Evolutionary conservation across 2,329 filamentous ascomycete species (phyloP), one percentile per base, ranked within the genome.

Genomic region (Cyphellophora europaea): DNA sequence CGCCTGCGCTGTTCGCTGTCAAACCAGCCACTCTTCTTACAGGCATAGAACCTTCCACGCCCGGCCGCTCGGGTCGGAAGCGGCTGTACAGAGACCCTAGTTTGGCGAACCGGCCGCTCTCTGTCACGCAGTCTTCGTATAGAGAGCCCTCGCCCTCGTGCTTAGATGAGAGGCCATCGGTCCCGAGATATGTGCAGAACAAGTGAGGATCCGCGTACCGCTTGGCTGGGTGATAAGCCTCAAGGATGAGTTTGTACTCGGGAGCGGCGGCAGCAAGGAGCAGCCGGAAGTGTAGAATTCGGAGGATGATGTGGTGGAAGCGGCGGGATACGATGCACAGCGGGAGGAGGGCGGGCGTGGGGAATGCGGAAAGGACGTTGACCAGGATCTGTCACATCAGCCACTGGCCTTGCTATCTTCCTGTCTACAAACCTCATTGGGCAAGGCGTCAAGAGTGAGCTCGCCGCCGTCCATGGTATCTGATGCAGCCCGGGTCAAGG

Each of bases 181-280:
- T 85, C 18, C 72, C 74, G 8, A 79, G 62, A 43, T 80, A 80
- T 29, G 74, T 66, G 57, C 83, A 88, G 52, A 72, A 71, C 10
- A 86, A 67, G 36, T 77, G 77, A 0, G 82, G 79, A 13, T 81
- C 78, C 4, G 71, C 77, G 32, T 81, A 65, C 55, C 78, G 79
- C 15, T 71, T 76, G 43, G 68, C 74, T 0, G 83, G 84, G 44
- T 82, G 82, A 51, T 82, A 88, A 54, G 81, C 85, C 60, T 89
- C 82, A 27, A 93, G 72, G 23, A 88, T 74, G 25, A 91, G 59
- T 35, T 77, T 72, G 50, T 84, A 74, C 23, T 75, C 70, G 23
- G 69, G 59, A 5, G 80, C 58, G 3, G 70, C 60, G 4, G 75
- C 68, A 13, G 75, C 73, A 13, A 69, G 55, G 30, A 78, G 58